A percentile compares a stretch with the other conserved stretches of the same genome.
phyloP scores from a whole-genome alignment of 805 yeast species.

The Metschnikowia picachoensis region DNA sequence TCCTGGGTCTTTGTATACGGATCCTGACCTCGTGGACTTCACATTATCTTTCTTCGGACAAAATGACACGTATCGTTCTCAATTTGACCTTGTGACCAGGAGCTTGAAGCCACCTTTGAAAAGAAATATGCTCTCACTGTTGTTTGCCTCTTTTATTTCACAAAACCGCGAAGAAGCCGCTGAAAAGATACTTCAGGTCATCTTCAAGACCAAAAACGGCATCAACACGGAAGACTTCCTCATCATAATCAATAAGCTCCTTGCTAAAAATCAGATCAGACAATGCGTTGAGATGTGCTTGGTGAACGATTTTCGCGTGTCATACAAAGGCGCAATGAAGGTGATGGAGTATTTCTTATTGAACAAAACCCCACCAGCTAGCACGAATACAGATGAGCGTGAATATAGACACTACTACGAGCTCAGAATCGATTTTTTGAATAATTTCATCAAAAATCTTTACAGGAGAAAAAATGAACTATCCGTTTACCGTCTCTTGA shows the following conservation, averaged over 20 bases:
- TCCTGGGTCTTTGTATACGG: conserved; percentile 4
- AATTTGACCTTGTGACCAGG: conserved; percentile 19
- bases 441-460: conserved; percentile 1
- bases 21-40: conserved; percentile 13
- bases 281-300: conserved; percentile 24
- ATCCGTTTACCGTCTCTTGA: conserved; percentile 11
- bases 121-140: conserved; percentile 30
- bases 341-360: conserved; percentile 17
- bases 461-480: neutral
- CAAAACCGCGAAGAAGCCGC: conserved; percentile 28
- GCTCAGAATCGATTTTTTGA: conserved; percentile 1
- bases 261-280: conserved; percentile 23
- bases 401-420: neutral
- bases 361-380: neutral
- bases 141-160: conserved; percentile 27
- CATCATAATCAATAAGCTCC: conserved; percentile 23
- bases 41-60: conserved; percentile 20
- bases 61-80: conserved; percentile 10
- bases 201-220: conserved; percentile 28
- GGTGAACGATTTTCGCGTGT: conserved; percentile 17
- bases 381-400: neutral
- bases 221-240: conserved; percentile 25
- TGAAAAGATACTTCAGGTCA: conserved; percentile 26
- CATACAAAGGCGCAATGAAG: conserved; percentile 25
- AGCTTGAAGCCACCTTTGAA: conserved; percentile 28